Base-by-base conservation (phyloP, 2,329 filamentous ascomycete species). In the Calonectria hawksworthii region DNA sequence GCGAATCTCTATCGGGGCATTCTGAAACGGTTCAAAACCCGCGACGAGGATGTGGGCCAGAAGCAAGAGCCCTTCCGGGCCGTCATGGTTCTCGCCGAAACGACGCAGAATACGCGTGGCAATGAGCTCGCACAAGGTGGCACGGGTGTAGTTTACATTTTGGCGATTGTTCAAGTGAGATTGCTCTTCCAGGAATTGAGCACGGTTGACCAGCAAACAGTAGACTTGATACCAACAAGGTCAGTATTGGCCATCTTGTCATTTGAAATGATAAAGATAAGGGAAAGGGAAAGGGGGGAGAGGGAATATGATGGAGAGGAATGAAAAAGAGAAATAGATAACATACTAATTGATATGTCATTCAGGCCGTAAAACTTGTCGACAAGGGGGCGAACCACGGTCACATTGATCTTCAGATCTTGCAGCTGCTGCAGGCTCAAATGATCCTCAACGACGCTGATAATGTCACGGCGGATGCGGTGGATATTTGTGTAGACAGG, bases 21-120 rank as follows among this genome's bases (percentile, higher is more conserved):
- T 95, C 84, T 97, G 95, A 80, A 97, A 97, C 1, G 95, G 95
- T 80, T 96, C 93, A 80, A 98, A 97, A 18, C 94, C 94, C 21
- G 94, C 94, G 18, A 98, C 94, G 26, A 97, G 90, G 38, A 97
- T 93, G 79, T 96, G 94, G 8, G 95, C 92, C 8, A 97, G 88
- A 28, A 95, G 87, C 6, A 97, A 87, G 16, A 97, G 88, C 1
- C 94, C 94, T 32, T 92, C 89, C 0, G 92, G 88, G 7, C 94
- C 94, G 18, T 92, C 90, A 73, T 94, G 92, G 79, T 96, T 93
- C 85, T 97, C 95, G 78, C 94, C 93, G 80, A 95, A 96, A 68
- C 94, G 92, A 44, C 95, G 90, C 69, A 97, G 86, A 59, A 98
- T 93, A 74, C 95, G 93, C 73, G 92, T 94, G 11, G 95, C 95